Evolutionary conservation across 768 basidiomycete genomes (phyloP), one percentile per base, ranked within the genome.

Genomic region (Amanita inopinata): DNA sequence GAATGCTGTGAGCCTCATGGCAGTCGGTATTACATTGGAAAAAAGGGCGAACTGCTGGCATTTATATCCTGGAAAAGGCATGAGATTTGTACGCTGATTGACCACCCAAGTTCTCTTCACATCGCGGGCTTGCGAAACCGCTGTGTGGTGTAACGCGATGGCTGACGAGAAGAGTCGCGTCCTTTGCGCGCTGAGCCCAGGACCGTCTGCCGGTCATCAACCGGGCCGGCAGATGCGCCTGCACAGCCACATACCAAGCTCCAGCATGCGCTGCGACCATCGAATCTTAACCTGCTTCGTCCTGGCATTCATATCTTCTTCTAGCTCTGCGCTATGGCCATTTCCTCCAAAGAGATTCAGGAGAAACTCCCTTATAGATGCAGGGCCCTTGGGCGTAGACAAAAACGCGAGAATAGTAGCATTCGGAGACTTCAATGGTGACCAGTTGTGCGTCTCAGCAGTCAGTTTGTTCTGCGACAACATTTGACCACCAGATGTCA

Each of bases 391-490:
- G 59, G 93, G 92, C 2, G 62, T 97, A 23, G 71, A 72, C 35
- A 71, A 68, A n/a, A 73, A 77, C 40, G 80, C 77, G 19, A 71
- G 85, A 39, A 73, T 96, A 14, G 71, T 89, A 46, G 93, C 92
- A 5, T 87, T 89, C 53, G 96, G 92, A 23, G 94, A 99, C 65
- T 94, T 93, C 60, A 80, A 97, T 58, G 92, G 88, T 3, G 91
- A 98, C 60, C 92, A 97, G 58, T 85, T 87, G 91, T 96, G 58
- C 56, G 87, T 64, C 14, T 46, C 3, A 30, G n/a, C 28, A 38
- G 4, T 33, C 19, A 10, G 28, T 18, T n/a, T 33, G 15, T 10
- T 17, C 35, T 30, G 6, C 22, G 27, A 31, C n/a, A 11, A 14
- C 28, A 7, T 44, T 18, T 37, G 37, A 49, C 40, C 40, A 18